A percentile compares a stretch with the other conserved stretches of the same genome.
Conservation (phyloP, 2,329 filamentous ascomycete species). For the Penicillium verrucosum region DNA sequence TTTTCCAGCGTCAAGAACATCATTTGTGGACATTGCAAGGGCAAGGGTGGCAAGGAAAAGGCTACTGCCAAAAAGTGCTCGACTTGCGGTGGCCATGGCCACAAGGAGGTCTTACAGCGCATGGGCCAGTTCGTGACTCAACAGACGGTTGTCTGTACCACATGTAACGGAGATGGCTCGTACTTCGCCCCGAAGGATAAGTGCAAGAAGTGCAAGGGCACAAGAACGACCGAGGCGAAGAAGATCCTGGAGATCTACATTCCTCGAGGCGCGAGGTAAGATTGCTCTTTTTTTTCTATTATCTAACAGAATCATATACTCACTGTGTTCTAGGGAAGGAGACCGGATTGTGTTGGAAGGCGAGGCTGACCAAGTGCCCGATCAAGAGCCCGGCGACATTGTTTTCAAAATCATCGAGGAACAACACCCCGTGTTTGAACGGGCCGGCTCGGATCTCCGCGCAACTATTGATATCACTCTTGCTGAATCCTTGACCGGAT, state of each 20-base stretch:
- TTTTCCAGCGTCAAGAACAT: constrained; percentile 95
- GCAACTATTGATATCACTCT: constrained; percentile 78
- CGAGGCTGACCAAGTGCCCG: constrained; percentile 88
- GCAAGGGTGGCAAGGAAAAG: constrained; percentile 85
- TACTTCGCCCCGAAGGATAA: constrained; percentile 94
- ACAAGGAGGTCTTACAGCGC: constrained; percentile 72
- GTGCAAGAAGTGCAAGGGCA: constrained; percentile 98
- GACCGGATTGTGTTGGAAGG: constrained; percentile 88
- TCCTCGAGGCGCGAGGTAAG: constrained; percentile 70
- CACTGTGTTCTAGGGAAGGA: constrained; percentile 56
- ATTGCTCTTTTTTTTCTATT: not conserved
- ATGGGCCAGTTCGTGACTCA: constrained; percentile 84
- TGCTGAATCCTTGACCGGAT: constrained; percentile 79
- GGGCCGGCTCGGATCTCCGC: constrained; percentile 78
- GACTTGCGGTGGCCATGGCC: constrained; percentile 76
- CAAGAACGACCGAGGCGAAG: constrained; percentile 78
- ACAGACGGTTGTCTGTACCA: constrained; percentile 73
- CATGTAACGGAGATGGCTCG: constrained; percentile 79
- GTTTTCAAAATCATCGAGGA: constrained; percentile 83
- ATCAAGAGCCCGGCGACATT: constrained; percentile 87
- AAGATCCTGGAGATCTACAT: constrained; percentile 98
- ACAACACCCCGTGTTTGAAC: constrained; percentile 75
- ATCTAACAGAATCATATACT: not conserved
- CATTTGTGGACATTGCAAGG: constrained; percentile 82
- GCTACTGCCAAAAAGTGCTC: constrained; percentile 80